Base-by-base conservation (phyloP, 2,329 filamentous ascomycete genomes). In the Phoma herbarum region DNA sequence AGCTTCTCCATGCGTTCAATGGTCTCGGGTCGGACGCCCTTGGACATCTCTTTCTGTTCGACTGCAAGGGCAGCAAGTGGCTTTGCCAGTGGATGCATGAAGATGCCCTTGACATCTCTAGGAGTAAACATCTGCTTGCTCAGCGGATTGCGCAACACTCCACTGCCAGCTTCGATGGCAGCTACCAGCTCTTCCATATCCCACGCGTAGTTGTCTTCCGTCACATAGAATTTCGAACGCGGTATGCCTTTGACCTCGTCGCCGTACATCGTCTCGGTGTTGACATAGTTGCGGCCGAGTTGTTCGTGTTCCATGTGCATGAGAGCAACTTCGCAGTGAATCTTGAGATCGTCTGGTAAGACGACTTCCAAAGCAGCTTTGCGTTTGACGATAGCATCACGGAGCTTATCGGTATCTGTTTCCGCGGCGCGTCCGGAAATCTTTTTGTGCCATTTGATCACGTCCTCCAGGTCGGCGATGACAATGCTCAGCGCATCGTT, bases 131-230 rank as follows among this genome's bases (percentile, higher is more conserved):
- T 74, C 14, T 73, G 62, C 26, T 64, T 68, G 49, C 72, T 75
- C 7, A 75, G 52, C 2, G 74, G 74, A 44, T 76, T 76, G 2
- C 73, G 68, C 57, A 75, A 64, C 3, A 75, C 64, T 12, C 74
- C 74, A 3, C 68, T 68, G 22, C 71, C 73, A 14, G 62, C 67
- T 20, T 60, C 69, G 53, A 76, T 74, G 25, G 74, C 72, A 31
- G 72, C 63, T 0, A 68, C 72, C 10, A 75, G 63, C 53, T 78
- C 76, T 11, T 70, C 67, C 63, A 77, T 69, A 41, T 77, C 73
- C 77, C 77, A 79, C 8, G 76, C 76, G 52, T 77, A 78, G n/a
- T 74, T 74, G 56, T 78, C 76, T 33, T 77, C 76, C 0, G 74
- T 78, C 28, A 72, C 74, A 37, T 71, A 75, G 57, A 78, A 77